Evolutionary conservation across 257 asterid genomes (phyloP), one percentile per base, ranked within the genome.

Genomic region (Nicotiana tabacum): DNA sequence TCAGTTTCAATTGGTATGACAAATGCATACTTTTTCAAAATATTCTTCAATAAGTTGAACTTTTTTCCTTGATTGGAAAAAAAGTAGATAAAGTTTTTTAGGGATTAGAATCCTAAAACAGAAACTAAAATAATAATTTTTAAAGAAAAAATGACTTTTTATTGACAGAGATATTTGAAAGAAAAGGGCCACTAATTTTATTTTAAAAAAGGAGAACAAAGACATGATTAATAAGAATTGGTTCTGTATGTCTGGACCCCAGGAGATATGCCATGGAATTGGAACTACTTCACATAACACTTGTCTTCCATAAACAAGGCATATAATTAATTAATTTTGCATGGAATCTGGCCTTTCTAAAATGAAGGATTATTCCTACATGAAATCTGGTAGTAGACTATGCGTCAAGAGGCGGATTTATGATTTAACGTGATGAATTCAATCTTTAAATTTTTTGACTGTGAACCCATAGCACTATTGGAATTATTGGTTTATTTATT

Each of bases 241-340:
- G 35, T 77, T 76, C 29, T 4, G 68, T 7, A 30, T 53, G 21
- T 32, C 60, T 62, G 77, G n/a, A 37, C 81, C 55, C 17, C 10
- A 29, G 3, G 46, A 78, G 68, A 82, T 77, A 60, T 69, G 83
- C 56, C 7, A 53, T 3, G 18, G 58, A 53, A 53, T 76, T 32
- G 10, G 83, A 82, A 85, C 81, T 56, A 60, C 68, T 68, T 80
- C 77, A 82, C 53, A 77, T 67, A 13, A 39, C 67, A 48, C 78
- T 82, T 82, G 85, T 78, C 85, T 69, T 68, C 62, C 87, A 77
- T 85, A 68, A 51, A 33, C 39, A 82, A 16, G 78, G 60, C 83
- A 82, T 67, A 8, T 43, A 24, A 24, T 24, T 43, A 43, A 43
- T 43, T 33, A 37, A 60, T 7, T 60, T 15, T 53, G 58, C 58